A percentile compares a stretch with the other conserved stretches of the same genome.
Conservation (phyloP, 2,329 filamentous ascomycete species). For the Nectriaceae sp. region DNA sequence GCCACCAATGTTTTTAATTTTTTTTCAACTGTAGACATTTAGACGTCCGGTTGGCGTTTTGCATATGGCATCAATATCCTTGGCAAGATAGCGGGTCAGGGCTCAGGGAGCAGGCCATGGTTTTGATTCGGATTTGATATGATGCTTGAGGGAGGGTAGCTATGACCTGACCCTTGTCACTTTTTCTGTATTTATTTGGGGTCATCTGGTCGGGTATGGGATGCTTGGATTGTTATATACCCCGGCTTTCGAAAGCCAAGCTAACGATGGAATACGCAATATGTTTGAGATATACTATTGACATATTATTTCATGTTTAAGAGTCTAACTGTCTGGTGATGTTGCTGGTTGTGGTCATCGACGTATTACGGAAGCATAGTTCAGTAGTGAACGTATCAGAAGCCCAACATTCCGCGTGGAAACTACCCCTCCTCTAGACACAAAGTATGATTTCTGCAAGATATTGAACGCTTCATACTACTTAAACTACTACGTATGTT, state of each 20-base stretch:
- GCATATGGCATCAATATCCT: background rate
- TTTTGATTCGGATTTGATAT: constrained; percentile 13
- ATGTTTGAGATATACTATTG: background rate
- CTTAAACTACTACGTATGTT: too few species aligned
- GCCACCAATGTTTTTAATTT: constrained; percentile 1
- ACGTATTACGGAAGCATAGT: too few species aligned
- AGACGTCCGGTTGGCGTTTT: constrained; percentile 17
- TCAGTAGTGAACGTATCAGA: too few species aligned
- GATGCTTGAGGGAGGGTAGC: too few species aligned
- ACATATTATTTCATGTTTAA: too few species aligned
- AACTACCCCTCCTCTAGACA: too few species aligned
- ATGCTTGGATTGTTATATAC: constrained; percentile 27
- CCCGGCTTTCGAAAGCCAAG: constrained; percentile 30
- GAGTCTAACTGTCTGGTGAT: too few species aligned
- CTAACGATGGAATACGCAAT: constrained; percentile 22
- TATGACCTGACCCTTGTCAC: too few species aligned
- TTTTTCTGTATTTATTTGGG: constrained; percentile 9
- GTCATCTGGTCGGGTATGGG: constrained; percentile 17
- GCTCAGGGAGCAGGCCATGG: background rate
- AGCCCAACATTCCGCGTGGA: too few species aligned
- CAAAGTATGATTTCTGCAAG: too few species aligned
- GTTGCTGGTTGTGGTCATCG: too few species aligned
- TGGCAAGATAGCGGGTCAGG: background rate
- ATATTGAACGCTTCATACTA: too few species aligned
- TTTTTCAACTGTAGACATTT: constrained; percentile 15